Evolutionary conservation across 805 yeast genomes (phyloP).

Genomic region (Saturnispora mendoncae): DNA sequence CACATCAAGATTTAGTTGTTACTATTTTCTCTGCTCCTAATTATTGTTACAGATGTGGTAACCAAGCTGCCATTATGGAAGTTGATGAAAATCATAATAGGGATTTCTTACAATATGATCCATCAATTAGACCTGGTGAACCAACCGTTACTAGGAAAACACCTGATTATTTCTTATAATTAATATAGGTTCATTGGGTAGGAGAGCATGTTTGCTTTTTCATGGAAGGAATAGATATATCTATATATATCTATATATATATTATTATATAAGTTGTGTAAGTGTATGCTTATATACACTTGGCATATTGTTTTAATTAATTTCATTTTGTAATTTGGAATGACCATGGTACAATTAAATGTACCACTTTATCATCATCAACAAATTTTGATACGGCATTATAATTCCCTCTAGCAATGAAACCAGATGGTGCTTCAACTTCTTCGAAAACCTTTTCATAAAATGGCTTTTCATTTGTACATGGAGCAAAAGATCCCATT

Average conservation of each 20-base stretch:
- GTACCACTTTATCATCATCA: slow-evolving; percentile 75
- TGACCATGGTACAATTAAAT: slow-evolving; percentile 74
- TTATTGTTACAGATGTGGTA: slow-evolving; percentile 95
- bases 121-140: slow-evolving; percentile 94
- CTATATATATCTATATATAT: too few species aligned
- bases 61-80: slow-evolving; percentile 97
- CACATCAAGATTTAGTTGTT: slow-evolving; percentile 88
- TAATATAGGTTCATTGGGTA: neutral
- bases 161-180: slow-evolving; percentile 89
- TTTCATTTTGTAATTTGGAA: slow-evolving; percentile 63
- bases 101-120: slow-evolving; percentile 92
- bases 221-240: too few species aligned
- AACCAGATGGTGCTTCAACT: slow-evolving; percentile 87
- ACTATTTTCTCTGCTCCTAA: slow-evolving; percentile 94
- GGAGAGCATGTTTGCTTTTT: too few species aligned
- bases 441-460: slow-evolving; percentile 62
- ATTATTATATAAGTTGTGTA: too few species aligned
- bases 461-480: slow-evolving; percentile 68
- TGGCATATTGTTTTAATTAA: too few species aligned
- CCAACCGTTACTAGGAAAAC: slow-evolving; percentile 96
- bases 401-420: slow-evolving; percentile 81
- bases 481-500: slow-evolving; percentile 86
- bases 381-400: slow-evolving; percentile 72
- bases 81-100: slow-evolving; percentile 89
- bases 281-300: too few species aligned